Evolutionary conservation across 345 rosid genomes (phyloP), one percentile per base, ranked within the genome.

Genomic region (Salix arbutifolia): DNA sequence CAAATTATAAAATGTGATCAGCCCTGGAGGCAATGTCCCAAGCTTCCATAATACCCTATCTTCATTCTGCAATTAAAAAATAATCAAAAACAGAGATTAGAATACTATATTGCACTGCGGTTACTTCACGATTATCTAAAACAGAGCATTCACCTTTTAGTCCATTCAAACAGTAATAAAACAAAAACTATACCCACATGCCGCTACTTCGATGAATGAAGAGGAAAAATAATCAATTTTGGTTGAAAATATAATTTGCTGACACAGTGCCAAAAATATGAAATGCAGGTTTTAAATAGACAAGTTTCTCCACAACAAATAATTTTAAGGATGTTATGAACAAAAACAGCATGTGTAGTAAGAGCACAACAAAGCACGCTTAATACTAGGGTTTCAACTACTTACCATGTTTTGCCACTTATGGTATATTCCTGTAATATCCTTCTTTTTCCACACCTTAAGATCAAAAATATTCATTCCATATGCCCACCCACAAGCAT

Each of bases 401-500:
- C 91, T 84, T 78, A 95, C 98, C 99, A 91, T 86, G 82, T 90
- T 96, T 83, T 96, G 99, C 99, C 99, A 96, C 88, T 89, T 93
- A 77, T 96, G 99, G 84, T 96, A 96, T 73, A 93, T 96, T 81
- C 98, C 99, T 8, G 98, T 96, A 58, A 96, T 96, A 77, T 96
- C 97, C 90, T 87, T 89, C 86, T 74, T 92, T 87, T 93, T 93
- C 99, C 99, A 96, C 80, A 83, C 98, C 71, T 85, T 83, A 19
- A 96, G 88, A 83, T 96, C 99, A 81, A 96, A 96, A 79, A 96
- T 82, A 84, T 96, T 96, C 99, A 96, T 96, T 64, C 99, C 99
- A 73, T 96, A 96, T 6, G 99, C 99, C 99, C 99, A 96, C 19
- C 99, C 99, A 85, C 98, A 96, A 77, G 97, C 99, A 83, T 93